Evolutionary conservation across 2,329 filamentous ascomycete species (phyloP), one percentile per base, ranked within the genome.

Genomic region (Cercospora brassicicola): DNA sequence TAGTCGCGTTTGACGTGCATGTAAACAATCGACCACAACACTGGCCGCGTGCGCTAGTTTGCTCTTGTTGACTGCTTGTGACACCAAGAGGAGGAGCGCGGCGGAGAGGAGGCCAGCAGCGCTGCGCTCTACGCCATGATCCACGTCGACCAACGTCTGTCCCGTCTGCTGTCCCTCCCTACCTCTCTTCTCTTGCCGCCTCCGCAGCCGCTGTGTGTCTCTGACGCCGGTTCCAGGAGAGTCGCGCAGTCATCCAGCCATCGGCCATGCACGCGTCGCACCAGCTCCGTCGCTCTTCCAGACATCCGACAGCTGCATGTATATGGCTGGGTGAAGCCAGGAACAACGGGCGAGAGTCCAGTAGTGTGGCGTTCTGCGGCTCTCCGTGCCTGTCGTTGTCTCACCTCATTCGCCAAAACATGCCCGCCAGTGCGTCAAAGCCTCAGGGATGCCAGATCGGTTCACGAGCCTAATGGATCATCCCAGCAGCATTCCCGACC

Each of bases 1-100:
- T 51, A 51, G 45, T 51, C 45, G 45, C 45, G 45, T 51, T 51
- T 57, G 53, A 30, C 53, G 53, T 57, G 53, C 53, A 57, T 57
- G 30, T 33, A 20, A 53, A 57, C 53, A 57, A 57, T n/a, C 26
- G 15, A 57, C 26, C 53, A 30, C 53, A n/a, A 30, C 53, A 30
- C 26, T 23, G 33, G 33, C 33, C 33, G 33, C 3, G 4, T 39
- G 13, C 53, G 53, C 48, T 53, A 28, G 48, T 28, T 11, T 53
- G 20, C 48, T 20, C 48, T 6, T 23, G 45, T 51, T 51, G 10
- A 13, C 45, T 51, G 18, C 10, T 13, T 13, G 45, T 51, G 45
- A 51, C 45, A 48, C 53, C 20, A 28, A 18, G 23, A 57, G 53
- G 53, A 30, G 30, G 53, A 57, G 53, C 11, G n/a, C 26, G 23